Evolutionary conservation across 306 rosid genomes (phyloP), one percentile per base, ranked within the genome.

Genomic region (Coriaria nepalensis): DNA sequence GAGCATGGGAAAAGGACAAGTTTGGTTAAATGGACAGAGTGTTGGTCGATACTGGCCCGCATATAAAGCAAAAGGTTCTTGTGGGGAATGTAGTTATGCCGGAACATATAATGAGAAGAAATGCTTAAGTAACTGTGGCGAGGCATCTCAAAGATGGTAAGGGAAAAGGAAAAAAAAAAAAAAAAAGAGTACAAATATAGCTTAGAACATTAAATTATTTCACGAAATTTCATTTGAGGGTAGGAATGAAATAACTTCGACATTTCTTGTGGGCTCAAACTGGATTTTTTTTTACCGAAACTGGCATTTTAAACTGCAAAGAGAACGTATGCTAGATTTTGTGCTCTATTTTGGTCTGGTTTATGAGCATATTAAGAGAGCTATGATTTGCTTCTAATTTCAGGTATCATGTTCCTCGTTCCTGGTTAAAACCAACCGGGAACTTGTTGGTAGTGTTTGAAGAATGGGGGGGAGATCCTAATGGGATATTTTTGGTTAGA

Each of bases 41-140:
- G 56, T 92, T 1, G 96, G 98, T 8, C 96, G 96, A 45, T 61
- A 77, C 80, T 92, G 98, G 98, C 95, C 98, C 50, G 92, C 94
- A 40, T 90, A 90, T 64, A 90, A 73, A 71, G 94, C 96, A 56
- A 50, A 82, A 6, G 98, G 98, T 63, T 64, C 79, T 42, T 92
- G 98, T 65, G 74, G 49, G 13, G 37, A 60, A 63, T 85, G 98
- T 62, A 50, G 73, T 52, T 82, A 92, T 53, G 73, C 93, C 1
- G 98, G 94, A 62, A 92, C 79, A 12, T 85, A 60, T 29, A 37
- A 39, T 46, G 96, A 85, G 73, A 82, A 77, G 63, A 92, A 92
- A 62, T 92, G 96, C 39, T 45, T 11, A 35, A 67, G 75, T 39
- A 82, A 85, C 56, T 85, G 96, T 5, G 98, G 93, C 40, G 83